These are phyloP conservation scores for Panellus pusillus DNA, from an alignment of 768 basidiomycete genomes.

Conservation along the genomic window DNA sequence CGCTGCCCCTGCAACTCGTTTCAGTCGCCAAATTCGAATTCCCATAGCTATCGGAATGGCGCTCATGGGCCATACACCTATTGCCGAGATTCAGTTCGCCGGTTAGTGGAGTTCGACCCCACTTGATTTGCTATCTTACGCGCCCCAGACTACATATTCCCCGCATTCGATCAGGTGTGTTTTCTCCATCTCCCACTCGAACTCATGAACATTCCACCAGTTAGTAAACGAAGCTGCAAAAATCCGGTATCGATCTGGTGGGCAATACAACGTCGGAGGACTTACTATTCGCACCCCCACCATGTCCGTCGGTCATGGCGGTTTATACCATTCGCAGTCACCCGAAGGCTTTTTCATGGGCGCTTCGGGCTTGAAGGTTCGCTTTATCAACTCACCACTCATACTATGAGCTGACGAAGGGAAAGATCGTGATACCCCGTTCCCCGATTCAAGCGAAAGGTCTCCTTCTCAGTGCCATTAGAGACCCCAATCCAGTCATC, in stretches of 20 bases:
- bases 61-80: conserved; percentile 90
- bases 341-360: conserved; percentile 95
- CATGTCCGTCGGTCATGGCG: conserved; percentile 93
- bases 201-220: conserved; percentile 35
- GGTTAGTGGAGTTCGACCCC: conserved; percentile 25
- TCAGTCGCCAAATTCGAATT: background rate
- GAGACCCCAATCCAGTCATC: conserved; percentile 91
- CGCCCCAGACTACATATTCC: conserved; percentile 73
- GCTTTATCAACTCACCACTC: background rate
- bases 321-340: conserved; percentile 91
- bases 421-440: conserved; percentile 83
- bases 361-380: conserved; percentile 83
- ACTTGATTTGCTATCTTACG: background rate
- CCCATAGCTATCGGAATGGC: conserved; percentile 68
- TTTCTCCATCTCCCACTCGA: background rate
- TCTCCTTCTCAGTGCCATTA: conserved; percentile 78
- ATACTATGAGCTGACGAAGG: background rate
- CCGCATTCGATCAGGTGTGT: conserved; percentile 88
- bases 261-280: conserved; percentile 77
- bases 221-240: conserved; percentile 96
- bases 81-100: conserved; percentile 90
- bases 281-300: conserved; percentile 84
- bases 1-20: background rate
- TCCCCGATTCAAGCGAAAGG: conserved; percentile 97
- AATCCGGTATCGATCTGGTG: conserved; percentile 86